Conservation (phyloP, 2,329 filamentous ascomycete species). For the Ceratocystis alfenasii region DNA sequence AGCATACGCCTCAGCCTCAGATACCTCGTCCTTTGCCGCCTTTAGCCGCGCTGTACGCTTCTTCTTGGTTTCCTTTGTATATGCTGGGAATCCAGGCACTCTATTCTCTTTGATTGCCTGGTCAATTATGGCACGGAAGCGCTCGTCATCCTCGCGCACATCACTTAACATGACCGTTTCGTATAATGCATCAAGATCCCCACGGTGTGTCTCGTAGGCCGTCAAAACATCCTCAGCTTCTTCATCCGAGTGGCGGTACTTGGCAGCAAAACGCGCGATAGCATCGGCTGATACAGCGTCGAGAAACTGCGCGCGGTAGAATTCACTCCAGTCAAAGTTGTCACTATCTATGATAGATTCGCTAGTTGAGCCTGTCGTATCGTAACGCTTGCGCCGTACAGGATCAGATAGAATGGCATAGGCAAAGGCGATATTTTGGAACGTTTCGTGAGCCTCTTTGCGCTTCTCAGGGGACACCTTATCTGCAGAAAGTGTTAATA, state of each 20-base stretch:
- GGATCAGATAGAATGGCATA: conserved; percentile 86
- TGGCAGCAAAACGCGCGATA: conserved; percentile 61
- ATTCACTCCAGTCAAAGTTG: conserved; percentile 82
- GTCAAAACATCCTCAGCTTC: conserved; percentile 66
- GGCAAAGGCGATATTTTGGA: conserved; percentile 85
- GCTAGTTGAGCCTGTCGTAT: conserved; percentile 76
- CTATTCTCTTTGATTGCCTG: conserved; percentile 60
- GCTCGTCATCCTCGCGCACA: conserved; percentile 69
- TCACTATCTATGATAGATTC: conserved; percentile 67
- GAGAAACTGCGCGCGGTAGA: conserved; percentile 73
- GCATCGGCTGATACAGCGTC: conserved; percentile 61
- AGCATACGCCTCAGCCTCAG: conserved; percentile 62
- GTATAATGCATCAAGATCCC: conserved; percentile 67
- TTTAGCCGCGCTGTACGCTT: conserved; percentile 47
- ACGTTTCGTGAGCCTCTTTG: conserved; percentile 61
- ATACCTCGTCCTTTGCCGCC: conserved; percentile 53
- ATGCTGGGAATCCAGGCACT: conserved; percentile 54
- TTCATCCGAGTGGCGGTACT: conserved; percentile 79
- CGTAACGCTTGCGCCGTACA: conserved; percentile 70
- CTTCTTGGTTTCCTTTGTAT: conserved; percentile 60
- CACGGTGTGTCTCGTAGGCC: conserved; percentile 61
- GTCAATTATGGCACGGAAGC: conserved; percentile 72
- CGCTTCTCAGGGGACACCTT: conserved; percentile 61
- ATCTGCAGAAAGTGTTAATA: conserved; percentile 40
- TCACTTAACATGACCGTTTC: conserved; percentile 77